Evolutionary conservation across 352 stramenopile genomes (phyloP), one percentile per base, ranked within the genome.

Genomic region (Pythium pectinolyticum): DNA sequence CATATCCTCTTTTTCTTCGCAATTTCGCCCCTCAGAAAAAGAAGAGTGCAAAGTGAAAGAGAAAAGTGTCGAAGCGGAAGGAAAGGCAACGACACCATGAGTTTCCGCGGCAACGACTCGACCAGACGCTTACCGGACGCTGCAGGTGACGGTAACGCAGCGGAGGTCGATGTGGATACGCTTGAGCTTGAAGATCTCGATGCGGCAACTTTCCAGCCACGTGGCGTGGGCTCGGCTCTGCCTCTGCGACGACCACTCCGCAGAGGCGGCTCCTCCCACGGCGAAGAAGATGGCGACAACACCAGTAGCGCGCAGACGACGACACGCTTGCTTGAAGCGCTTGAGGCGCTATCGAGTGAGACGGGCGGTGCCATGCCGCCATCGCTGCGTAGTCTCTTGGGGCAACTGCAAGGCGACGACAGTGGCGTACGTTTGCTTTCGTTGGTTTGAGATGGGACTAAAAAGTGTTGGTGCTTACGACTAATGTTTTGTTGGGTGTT

Each of bases 291-390:
- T 11, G 15, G 20, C n/a, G n/a, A n/a, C n/a, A n/a, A n/a, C 22
- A 10, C 10, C 11, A 35, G 22, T 5, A n/a, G 43, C 31, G 39
- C 24, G 20, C 61, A 47, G 7, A 40, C 54, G 25, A 68, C 76
- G 15, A 49, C 70, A 45, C 70, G 78, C 15, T 70, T 89, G 62
- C 46, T 89, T 2, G 78, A 88, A 47, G 78, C 78, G 30, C 66
- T 89, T 0, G 80, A 89, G 37, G 73, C 73, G 48, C 73, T 89
- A 2, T 76, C 74, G 1, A 63, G 72, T 1, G 78, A 87, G 12
- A 58, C 73, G 3, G 66, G 53, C 12, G 63, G 57, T 11, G 57
- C 61, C 27, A 73, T 83, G 12, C 63, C 81, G 12, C 73, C 73
- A 52, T 84, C 77, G 19, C 63, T 88, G 5, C 73, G 70, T 0